Evolutionary conservation across 345 rosid species (phyloP), one percentile per base, ranked within the genome.

Genomic region (Bruguiera parviflora): DNA sequence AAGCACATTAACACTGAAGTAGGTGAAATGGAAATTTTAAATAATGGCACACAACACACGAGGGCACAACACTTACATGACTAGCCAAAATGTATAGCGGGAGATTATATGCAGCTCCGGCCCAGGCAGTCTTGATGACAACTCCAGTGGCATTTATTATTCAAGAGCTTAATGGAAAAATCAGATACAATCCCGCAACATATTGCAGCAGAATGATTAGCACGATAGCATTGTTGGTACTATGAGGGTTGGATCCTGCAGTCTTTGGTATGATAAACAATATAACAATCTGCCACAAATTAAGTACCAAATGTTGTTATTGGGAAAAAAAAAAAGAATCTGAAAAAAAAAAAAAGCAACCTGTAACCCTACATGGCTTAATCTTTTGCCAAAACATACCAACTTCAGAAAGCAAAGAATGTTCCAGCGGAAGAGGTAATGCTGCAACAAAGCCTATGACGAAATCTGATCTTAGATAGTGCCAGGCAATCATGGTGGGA

Each of bases 51-150:
- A 29, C 9, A 33, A 37, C 19, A 72, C 62, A 33, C 22, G 2
- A 18, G 22, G 33, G 13, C 35, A 13, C 43, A 33, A 53, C 71
- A 81, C 89, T n/a, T 82, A 91, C 98, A 82, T 93, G 97, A 70
- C 97, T 88, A 60, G 97, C 97, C 71, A 93, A 63, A 94, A 89
- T 85, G 84, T 81, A 91, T 27, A 93, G 69, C 49, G 88, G 68
- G 77, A 93, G 96, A 69, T 88, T 91, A 64, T 89, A 93, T 7
- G 94, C 97, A 73, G 98, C 97, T n/a, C 94, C 96, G 16, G 97
- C 94, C 97, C 98, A 93, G 37, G 96, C 98, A 60, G 98, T 89
- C 82, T 85, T 84, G 13, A 96, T 81, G 66, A 91, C 91, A 0
- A 93, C 87, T 51, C 97, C 97, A 4, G 85, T 82, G 20, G 96